Percentiles rank a stretch among this genome's conserved stretches.
These are phyloP conservation scores for Pistacia vera DNA, from an alignment of 345 rosid species.

Conservation along the genomic window DNA sequence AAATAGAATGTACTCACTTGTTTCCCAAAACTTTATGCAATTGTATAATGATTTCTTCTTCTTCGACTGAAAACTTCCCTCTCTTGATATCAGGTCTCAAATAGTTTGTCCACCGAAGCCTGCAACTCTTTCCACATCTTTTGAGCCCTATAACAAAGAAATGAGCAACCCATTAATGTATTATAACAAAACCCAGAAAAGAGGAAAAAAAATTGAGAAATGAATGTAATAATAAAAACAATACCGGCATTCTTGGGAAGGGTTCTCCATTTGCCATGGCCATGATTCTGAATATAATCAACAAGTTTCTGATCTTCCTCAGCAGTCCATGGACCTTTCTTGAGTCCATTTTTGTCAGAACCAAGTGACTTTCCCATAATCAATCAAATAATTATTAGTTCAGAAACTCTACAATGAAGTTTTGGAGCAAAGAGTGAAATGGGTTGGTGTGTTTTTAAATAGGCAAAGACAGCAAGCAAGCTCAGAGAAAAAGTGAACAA, in stretches of 20 bases:
- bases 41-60: slow-evolving; percentile 78
- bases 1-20: slow-evolving; percentile 44
- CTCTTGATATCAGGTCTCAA: slow-evolving; percentile 87
- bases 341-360: slow-evolving; percentile 59
- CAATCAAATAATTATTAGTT: not conserved
- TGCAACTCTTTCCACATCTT: slow-evolving; percentile 90
- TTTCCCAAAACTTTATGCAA: slow-evolving; percentile 77
- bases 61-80: slow-evolving; percentile 72
- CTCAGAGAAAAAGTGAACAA: slow-evolving; percentile 24
- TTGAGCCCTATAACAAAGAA: slow-evolving; percentile 31
- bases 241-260: slow-evolving; percentile 84
- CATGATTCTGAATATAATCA: slow-evolving; percentile 66
- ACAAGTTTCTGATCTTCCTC: slow-evolving; percentile 79
- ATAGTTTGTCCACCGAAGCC: slow-evolving; percentile 90
- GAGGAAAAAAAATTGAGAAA: not conserved
- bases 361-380: slow-evolving; percentile 55
- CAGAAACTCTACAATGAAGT: not conserved
- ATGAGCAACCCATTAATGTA: not conserved
- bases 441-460: not conserved
- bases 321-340: slow-evolving; percentile 91
- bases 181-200: not conserved
- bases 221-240: not conserved
- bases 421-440: slow-evolving; percentile 13
- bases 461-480: slow-evolving; percentile 15
- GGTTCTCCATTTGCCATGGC: slow-evolving; percentile 81